phyloP scores from a whole-genome alignment of 2,329 filamentous ascomycete species.

The Phaeosphaeriaceae sp. region DNA sequence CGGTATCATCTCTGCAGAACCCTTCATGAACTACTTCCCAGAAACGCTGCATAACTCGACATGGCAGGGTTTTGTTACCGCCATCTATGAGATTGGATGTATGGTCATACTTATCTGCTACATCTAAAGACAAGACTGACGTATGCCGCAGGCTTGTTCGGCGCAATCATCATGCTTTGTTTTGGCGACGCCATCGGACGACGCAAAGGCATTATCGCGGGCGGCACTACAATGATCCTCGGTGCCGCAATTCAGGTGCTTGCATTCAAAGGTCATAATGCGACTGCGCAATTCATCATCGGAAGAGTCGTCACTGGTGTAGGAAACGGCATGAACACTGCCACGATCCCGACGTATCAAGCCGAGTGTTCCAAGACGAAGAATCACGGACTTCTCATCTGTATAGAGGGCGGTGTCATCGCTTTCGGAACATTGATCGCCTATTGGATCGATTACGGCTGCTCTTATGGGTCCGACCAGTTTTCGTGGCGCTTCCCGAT shows the following conservation, averaged over 20 bases:
- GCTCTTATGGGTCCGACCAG: conserved; percentile 38
- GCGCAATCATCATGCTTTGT: conserved; percentile 49
- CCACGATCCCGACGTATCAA: conserved; percentile 63
- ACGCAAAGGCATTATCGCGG: conserved; percentile 53
- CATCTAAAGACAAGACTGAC: neutral
- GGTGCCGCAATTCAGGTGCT: conserved; percentile 53
- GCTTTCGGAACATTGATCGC: conserved; percentile 61
- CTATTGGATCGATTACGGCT: conserved; percentile 56
- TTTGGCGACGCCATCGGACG: conserved; percentile 54
- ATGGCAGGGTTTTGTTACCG: conserved; percentile 60
- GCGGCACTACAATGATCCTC: conserved; percentile 53
- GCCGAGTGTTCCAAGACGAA: conserved; percentile 62
- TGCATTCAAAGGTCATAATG: conserved; percentile 39
- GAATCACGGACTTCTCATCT: conserved; percentile 68
- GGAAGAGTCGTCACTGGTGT: conserved; percentile 62
- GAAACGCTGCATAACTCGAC: conserved; percentile 52
- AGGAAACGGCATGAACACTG: conserved; percentile 65
- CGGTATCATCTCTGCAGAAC: conserved; percentile 45
- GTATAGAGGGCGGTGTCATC: conserved; percentile 64
- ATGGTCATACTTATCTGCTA: neutral
- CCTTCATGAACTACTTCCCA: conserved; percentile 49
- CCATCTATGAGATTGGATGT: conserved; percentile 63
- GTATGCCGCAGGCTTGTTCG: conserved; percentile 34
- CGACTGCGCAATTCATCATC: conserved; percentile 60
- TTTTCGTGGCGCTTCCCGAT: conserved; percentile 61